phyloP scores from a whole-genome alignment of 106 monocot genomes.

The Vanilla planifolia region DNA sequence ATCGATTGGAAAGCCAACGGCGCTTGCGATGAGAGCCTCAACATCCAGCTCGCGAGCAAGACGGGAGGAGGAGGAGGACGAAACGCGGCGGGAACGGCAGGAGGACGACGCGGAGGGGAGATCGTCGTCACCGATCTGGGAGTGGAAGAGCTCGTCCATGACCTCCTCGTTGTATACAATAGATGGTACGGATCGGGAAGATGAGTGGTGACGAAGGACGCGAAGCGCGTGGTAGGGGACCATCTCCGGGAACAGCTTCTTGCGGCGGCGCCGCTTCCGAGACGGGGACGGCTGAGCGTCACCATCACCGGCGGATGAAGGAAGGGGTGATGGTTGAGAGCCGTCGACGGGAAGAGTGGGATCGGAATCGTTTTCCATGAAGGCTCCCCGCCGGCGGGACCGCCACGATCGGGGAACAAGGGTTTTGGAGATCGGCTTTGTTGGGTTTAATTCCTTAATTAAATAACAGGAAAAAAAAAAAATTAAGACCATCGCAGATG shows the following conservation, averaged over 20 bases:
- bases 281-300: slow-evolving; percentile 17
- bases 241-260: slow-evolving; percentile 73
- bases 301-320: background rate
- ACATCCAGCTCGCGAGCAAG: slow-evolving; percentile 59
- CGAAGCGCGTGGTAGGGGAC: slow-evolving; percentile 50
- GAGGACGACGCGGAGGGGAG: background rate
- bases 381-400: background rate
- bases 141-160: slow-evolving; percentile 46
- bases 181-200: slow-evolving; percentile 16
- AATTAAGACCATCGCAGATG: too few species aligned
- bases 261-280: slow-evolving; percentile 52
- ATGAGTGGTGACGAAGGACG: slow-evolving; percentile 34
- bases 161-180: slow-evolving; percentile 38
- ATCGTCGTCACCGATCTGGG: slow-evolving; percentile 40
- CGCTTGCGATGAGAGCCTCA: slow-evolving; percentile 73
- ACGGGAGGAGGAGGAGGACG: slow-evolving; percentile 35
- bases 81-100: slow-evolving; percentile 11
- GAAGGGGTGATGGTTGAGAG: slow-evolving; percentile 13
- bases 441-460: too few species aligned
- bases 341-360: background rate
- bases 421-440: too few species aligned
- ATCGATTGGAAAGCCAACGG: slow-evolving; percentile 84
- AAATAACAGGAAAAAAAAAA: too few species aligned
- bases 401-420: background rate
- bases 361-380: background rate